Conservation (phyloP, 768 basidiomycete species). For the Hemileccinum rubropunctum region DNA sequence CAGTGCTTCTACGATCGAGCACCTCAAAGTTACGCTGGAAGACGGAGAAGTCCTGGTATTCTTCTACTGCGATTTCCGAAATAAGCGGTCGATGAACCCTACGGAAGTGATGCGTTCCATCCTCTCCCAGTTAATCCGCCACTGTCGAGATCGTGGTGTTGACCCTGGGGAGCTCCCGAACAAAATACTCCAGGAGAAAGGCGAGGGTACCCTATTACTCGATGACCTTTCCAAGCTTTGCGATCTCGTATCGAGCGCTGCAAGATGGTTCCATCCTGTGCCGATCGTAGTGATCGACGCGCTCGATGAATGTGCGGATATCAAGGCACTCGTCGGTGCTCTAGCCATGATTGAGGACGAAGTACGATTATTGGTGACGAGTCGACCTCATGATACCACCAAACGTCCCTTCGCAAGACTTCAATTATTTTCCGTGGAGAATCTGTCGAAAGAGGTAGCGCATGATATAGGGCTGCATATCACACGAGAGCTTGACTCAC, state of each 20-base stretch:
- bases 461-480: not conserved
- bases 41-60: not conserved
- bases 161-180: not conserved
- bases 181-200: constrained; percentile 1
- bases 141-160: not conserved
- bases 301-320: constrained; percentile 1
- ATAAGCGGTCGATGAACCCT: not conserved
- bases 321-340: not conserved
- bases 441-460: not conserved
- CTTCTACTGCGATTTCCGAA: constrained; percentile 13
- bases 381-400: not conserved
- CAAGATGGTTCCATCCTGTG: not conserved
- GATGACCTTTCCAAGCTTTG: not conserved
- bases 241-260: not conserved
- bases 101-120: constrained; percentile 5
- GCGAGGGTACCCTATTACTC: not conserved
- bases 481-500: not conserved
- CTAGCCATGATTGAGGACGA: not conserved
- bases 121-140: constrained; percentile 5
- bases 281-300: constrained; percentile 1
- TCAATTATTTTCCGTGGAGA: not conserved
- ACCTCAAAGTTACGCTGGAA: not conserved
- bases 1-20: not conserved
- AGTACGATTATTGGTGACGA: not conserved
- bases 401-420: not conserved